Conservation (phyloP, 2,329 filamentous ascomycete species). For the Colletotrichum sp. region DNA sequence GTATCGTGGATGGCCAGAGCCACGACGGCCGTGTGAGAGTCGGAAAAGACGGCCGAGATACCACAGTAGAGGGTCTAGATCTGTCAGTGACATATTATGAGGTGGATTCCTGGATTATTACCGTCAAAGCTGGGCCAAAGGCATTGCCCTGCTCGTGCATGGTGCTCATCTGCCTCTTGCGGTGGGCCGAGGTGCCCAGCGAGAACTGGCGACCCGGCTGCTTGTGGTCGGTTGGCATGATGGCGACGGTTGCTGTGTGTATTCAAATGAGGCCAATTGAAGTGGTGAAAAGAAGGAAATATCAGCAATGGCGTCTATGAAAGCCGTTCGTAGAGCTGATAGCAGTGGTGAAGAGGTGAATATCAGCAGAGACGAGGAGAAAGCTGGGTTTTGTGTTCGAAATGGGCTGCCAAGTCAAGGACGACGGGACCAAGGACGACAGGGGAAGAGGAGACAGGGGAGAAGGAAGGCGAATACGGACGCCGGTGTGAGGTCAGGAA, state of each 20-base stretch:
- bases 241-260: neutral
- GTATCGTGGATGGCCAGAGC: slow-evolving; percentile 76
- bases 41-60: slow-evolving; percentile 59
- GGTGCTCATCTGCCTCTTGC: slow-evolving; percentile 50
- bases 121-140: slow-evolving; percentile 51
- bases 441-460: neutral
- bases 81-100: neutral
- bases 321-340: neutral
- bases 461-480: neutral
- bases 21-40: slow-evolving; percentile 59
- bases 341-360: no score
- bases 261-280: neutral
- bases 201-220: slow-evolving; percentile 43
- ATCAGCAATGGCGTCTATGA: neutral
- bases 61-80: slow-evolving; percentile 65
- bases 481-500: neutral
- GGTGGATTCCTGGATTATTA: slow-evolving; percentile 27
- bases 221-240: neutral
- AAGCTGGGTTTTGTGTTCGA: neutral
- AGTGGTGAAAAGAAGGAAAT: neutral
- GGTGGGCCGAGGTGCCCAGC: slow-evolving; percentile 48
- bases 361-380: neutral
- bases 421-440: no score
- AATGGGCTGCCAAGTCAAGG: neutral
- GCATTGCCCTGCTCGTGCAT: slow-evolving; percentile 46